Conservation (phyloP, 1,284 basidiomycete species). For the Apiotrichum brassicae region DNA sequence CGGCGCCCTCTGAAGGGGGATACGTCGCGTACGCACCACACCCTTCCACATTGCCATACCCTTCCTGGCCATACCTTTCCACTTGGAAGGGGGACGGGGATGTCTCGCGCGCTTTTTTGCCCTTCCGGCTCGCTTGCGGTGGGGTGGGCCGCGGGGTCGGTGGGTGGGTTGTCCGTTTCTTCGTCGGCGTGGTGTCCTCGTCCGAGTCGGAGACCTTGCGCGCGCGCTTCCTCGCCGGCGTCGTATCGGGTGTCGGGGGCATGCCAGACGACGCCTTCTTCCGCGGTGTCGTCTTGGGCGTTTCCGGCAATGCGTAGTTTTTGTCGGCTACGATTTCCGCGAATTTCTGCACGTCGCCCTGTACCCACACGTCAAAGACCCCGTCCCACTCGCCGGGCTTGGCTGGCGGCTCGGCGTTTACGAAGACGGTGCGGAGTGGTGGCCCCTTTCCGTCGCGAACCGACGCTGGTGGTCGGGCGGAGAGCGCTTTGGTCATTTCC, state of each 20-base stretch:
- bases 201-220: not conserved
- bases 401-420: conserved; percentile 84
- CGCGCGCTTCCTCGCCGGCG: conserved; percentile 4
- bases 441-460: conserved; percentile 19
- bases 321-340: conserved; percentile 45
- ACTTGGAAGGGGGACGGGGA: not conserved
- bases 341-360: conserved; percentile 80
- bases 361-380: conserved; percentile 84
- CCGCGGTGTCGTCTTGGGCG: conserved; percentile 1
- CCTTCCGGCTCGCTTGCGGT: not conserved
- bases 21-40: too few species aligned
- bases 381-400: conserved; percentile 82
- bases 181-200: not conserved
- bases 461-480: conserved; percentile 21
- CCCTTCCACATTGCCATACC: too few species aligned
- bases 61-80: too few species aligned
- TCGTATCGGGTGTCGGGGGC: not conserved
- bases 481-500: conserved; percentile 78
- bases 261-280: not conserved
- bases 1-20: not conserved
- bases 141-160: conserved; percentile 11
- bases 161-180: not conserved
- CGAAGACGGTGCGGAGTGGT: conserved; percentile 66
- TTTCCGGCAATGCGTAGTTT: conserved; percentile 6
- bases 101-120: not conserved